Evolutionary conservation across 2,329 filamentous ascomycete species (phyloP).

Genomic region (Fusarium fujikuroi): DNA sequence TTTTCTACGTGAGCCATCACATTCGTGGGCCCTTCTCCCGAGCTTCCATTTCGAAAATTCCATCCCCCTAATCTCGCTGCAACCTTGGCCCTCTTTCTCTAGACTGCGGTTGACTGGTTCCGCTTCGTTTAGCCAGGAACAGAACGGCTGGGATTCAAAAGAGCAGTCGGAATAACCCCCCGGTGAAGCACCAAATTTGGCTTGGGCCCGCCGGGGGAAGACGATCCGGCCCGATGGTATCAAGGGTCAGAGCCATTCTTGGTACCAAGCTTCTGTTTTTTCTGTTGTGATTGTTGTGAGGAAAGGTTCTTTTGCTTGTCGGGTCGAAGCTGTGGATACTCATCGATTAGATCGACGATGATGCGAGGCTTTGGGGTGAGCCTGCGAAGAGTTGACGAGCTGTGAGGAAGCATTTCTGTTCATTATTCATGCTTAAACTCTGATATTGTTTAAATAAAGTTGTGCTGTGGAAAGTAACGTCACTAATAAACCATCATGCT

Average conservation of each 20-base stretch:
- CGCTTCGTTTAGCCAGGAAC: slow-evolving; percentile 37
- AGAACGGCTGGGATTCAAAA: slow-evolving; percentile 16
- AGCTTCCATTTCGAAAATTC: slow-evolving; percentile 15
- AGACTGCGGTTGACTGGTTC: slow-evolving; percentile 10
- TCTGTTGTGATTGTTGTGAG: slow-evolving; percentile 17
- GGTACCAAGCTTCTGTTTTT: slow-evolving; percentile 38
- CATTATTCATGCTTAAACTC: background rate
- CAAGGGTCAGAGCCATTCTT: slow-evolving; percentile 39
- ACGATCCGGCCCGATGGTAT: slow-evolving; percentile 44
- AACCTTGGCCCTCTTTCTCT: slow-evolving; percentile 1
- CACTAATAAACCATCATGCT: slow-evolving; percentile 10
- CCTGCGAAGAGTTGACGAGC: background rate
- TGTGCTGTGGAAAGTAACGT: slow-evolving; percentile 1
- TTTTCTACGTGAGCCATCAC: background rate
- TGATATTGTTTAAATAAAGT: background rate
- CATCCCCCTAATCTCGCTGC: slow-evolving; percentile 20
- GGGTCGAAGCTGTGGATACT: slow-evolving; percentile 26
- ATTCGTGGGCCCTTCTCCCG: slow-evolving; percentile 21
- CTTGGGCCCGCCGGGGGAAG: slow-evolving; percentile 42
- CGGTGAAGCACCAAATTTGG: slow-evolving; percentile 27
- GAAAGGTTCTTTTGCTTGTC: slow-evolving; percentile 33
- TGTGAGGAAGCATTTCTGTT: background rate
- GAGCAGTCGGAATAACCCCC: slow-evolving; percentile 15
- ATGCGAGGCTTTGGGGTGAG: background rate
- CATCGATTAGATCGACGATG: slow-evolving; percentile 26